A percentile compares a stretch with the other conserved stretches of the same genome.
These are phyloP conservation scores for Rhinocladiella similis DNA, from an alignment of 2,329 filamentous ascomycete species.

Conservation along the genomic window DNA sequence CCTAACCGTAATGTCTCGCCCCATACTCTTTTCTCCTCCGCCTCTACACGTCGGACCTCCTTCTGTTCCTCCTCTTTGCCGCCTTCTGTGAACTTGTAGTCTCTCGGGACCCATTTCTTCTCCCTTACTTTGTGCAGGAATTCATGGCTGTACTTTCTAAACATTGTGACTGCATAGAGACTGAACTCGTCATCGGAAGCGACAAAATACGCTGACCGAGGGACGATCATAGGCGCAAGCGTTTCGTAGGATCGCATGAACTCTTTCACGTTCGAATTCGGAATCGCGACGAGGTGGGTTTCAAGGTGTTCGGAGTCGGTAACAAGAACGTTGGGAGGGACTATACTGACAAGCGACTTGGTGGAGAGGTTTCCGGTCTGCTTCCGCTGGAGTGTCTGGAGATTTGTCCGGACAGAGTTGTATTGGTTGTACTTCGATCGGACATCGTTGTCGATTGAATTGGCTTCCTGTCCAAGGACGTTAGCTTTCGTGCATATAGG, in stretches of 20 bases:
- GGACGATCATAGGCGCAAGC: slow-evolving; percentile 86
- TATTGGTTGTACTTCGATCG: slow-evolving; percentile 94
- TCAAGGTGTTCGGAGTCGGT: slow-evolving; percentile 90
- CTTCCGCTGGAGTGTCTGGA: slow-evolving; percentile 78
- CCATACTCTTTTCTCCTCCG: slow-evolving; percentile 88
- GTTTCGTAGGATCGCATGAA: slow-evolving; percentile 90
- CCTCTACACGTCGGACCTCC: slow-evolving; percentile 77
- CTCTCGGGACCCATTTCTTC: slow-evolving; percentile 89
- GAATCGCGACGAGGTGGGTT: slow-evolving; percentile 90
- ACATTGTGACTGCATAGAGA: slow-evolving; percentile 84
- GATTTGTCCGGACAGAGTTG: slow-evolving; percentile 82
- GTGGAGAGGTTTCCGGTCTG: slow-evolving; percentile 94
- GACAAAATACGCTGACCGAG: slow-evolving; percentile 77
- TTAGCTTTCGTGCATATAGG: background rate
- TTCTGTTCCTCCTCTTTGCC: slow-evolving; percentile 85
- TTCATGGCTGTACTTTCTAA: slow-evolving; percentile 86
- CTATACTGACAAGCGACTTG: slow-evolving; percentile 86
- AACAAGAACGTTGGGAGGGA: slow-evolving; percentile 76
- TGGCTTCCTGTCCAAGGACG: slow-evolving; percentile 65
- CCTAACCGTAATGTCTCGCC: slow-evolving; percentile 85
- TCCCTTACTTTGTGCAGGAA: slow-evolving; percentile 92
- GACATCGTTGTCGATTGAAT: slow-evolving; percentile 92
- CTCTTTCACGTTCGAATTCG: slow-evolving; percentile 76
- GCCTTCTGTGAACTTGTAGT: slow-evolving; percentile 90
- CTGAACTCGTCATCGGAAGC: slow-evolving; percentile 87